These are phyloP conservation scores for Sicyos baderoa DNA, from an alignment of 306 rosid species.

Conservation along the genomic window DNA sequence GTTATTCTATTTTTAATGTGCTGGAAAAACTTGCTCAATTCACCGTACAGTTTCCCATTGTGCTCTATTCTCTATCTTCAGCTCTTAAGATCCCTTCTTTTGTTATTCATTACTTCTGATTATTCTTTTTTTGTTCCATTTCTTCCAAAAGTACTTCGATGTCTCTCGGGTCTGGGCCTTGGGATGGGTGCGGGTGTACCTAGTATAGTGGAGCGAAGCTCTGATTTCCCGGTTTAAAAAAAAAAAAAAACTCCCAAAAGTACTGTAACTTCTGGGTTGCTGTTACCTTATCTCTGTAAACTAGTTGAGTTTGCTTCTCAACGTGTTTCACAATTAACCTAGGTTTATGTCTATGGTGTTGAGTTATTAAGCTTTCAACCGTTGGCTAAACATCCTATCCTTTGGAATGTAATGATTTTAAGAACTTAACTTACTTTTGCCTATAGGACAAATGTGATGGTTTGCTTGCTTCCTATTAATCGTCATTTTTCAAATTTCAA, in stretches of 20 bases:
- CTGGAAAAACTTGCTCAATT: background rate
- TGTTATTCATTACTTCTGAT: background rate
- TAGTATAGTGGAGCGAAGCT: no score
- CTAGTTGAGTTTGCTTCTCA: background rate
- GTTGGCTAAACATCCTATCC: background rate
- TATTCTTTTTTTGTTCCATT: background rate
- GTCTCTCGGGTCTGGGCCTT: no score
- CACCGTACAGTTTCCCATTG: background rate
- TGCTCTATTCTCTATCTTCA: background rate
- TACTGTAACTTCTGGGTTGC: background rate
- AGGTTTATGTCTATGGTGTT: background rate
- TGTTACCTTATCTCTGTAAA: background rate
- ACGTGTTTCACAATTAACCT: background rate
- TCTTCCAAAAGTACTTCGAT: background rate
- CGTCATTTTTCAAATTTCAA: constrained; percentile 18
- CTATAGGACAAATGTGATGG: background rate
- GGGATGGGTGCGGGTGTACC: no score
- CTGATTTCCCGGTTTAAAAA: no score
- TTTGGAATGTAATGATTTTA: background rate
- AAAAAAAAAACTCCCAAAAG: no score
- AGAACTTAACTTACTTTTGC: constrained; percentile 9
- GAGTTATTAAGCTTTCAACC: background rate
- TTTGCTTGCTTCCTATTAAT: background rate
- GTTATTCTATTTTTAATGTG: background rate
- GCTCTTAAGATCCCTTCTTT: background rate